These are phyloP conservation scores for Phoenix dactylifera DNA, from an alignment of 176 grass and related monocot species.

Conservation along the genomic window DNA sequence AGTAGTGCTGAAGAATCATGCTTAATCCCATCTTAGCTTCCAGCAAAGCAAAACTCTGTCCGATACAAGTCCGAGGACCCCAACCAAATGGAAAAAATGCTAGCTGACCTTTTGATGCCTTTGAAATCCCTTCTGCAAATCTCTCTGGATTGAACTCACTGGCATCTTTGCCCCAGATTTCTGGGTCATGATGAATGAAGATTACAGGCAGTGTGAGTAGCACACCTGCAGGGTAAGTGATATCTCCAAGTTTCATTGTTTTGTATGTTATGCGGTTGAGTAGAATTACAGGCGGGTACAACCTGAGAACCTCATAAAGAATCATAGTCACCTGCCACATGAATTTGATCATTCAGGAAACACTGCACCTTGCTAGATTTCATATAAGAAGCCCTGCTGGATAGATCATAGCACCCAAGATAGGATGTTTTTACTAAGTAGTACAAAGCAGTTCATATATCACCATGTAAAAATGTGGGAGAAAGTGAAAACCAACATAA, in stretches of 20 bases:
- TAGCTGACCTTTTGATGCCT: conserved; percentile 10
- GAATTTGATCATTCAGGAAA: not conserved
- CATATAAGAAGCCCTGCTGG: no score
- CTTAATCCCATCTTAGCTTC: conserved; percentile 50
- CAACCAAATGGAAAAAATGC: conserved; percentile 36
- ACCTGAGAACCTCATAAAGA: conserved; percentile 55
- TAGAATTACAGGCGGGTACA: conserved; percentile 36
- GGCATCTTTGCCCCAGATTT: conserved; percentile 49
- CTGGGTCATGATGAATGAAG: conserved; percentile 46
- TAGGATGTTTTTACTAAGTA: no score
- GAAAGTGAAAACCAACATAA: no score
- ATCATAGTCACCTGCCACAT: conserved; percentile 60
- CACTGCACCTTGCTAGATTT: no score
- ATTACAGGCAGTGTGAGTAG: conserved; percentile 15
- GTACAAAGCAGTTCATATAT: no score
- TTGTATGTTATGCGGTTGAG: conserved; percentile 25
- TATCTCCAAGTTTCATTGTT: conserved; percentile 35
- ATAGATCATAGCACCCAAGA: no score
- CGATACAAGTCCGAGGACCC: conserved; percentile 35
- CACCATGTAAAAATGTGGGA: no score
- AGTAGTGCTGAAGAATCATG: conserved; percentile 37
- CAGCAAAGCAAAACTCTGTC: conserved; percentile 36
- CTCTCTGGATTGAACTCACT: conserved; percentile 45
- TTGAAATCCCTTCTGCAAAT: conserved; percentile 31
- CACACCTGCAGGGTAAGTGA: conserved; percentile 42